Evolutionary conservation across 768 basidiomycete species (phyloP), one percentile per base, ranked within the genome.

Genomic region (Xanthoconium purpureum): DNA sequence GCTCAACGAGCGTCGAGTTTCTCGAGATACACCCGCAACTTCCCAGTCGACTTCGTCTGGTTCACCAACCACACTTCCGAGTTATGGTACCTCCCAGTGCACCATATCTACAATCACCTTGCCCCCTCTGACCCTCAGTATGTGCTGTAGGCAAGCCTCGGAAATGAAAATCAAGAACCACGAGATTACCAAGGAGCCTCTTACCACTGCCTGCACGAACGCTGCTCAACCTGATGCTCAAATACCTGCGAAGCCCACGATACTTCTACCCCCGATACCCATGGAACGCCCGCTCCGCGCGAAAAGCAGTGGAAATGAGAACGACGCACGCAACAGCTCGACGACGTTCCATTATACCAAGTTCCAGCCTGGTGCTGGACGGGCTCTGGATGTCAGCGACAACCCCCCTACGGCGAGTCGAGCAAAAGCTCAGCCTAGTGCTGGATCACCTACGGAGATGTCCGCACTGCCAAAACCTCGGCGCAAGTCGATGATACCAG

Each of bases 271-370:
- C 17, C 33, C 18, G 40, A 50, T 54, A 38, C 46, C 52, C 36
- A 48, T 51, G 57, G 53, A 24, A 29, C 52, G 52, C 50, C 3
- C 10, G 20, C 54, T 46, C 37, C 28, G 37, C n/a, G n/a, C 47
- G 33, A 60, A 42, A 13, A 33, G 48, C 33, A 52, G 43, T 46
- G 46, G 47, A 20, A 61, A 69, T 38, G 67, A 67, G 47, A 66
- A 66, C 39, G 43, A 32, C n/a, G 2, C 52, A 33, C 39, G 42
- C 24, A 24, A 24, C 3, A 30, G 54, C 47, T 37, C 47, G 43
- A 63, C 38, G 54, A 57, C 52, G 45, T 9, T 44, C 53, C 55
- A 38, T 20, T 5, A 48, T 43, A 43, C 38, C 37, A 37, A 56
- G 24, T 35, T 47, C 54, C 52, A 47, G 46, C 51, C 51, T 43